phyloP scores from a whole-genome alignment of 148 eudicot species.

The Polygonum aviculare region DNA sequence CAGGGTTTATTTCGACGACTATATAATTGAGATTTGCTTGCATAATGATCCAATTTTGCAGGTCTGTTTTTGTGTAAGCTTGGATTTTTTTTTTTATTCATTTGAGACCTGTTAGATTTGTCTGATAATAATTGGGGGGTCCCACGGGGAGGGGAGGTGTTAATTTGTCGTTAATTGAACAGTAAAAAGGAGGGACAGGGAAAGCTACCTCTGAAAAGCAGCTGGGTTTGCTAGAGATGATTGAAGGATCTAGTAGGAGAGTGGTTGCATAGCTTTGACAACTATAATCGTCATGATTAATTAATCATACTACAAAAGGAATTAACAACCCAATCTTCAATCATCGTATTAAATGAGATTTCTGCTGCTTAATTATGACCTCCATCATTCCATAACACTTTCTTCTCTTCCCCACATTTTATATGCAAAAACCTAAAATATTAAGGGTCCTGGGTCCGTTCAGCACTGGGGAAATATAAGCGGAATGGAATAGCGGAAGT shows the following conservation, averaged over 20 bases:
- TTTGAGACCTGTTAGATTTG: not conserved
- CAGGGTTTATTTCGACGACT: not conserved
- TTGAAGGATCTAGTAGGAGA: too few relatives aligned
- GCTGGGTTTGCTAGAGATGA: not conserved
- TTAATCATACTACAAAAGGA: not conserved
- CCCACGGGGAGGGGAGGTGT: not conserved
- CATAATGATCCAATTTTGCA: not conserved
- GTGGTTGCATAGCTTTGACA: not conserved
- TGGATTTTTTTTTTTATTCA: not conserved
- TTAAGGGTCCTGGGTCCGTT: too few relatives aligned
- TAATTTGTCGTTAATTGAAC: not conserved
- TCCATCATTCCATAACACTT: not conserved
- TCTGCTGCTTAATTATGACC: not conserved
- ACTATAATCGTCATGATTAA: not conserved
- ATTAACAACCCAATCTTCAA: not conserved
- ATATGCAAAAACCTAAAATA: not conserved
- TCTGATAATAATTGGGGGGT: conserved; percentile 3
- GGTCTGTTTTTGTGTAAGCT: not conserved
- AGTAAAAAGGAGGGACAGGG: not conserved
- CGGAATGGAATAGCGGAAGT: too few relatives aligned
- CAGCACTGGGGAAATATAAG: too few relatives aligned
- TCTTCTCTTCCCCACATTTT: not conserved
- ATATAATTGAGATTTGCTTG: not conserved
- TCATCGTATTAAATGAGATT: not conserved
- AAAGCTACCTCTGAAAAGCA: not conserved